Conservation (phyloP, 345 rosid species). For the Luvunga scandens region DNA sequence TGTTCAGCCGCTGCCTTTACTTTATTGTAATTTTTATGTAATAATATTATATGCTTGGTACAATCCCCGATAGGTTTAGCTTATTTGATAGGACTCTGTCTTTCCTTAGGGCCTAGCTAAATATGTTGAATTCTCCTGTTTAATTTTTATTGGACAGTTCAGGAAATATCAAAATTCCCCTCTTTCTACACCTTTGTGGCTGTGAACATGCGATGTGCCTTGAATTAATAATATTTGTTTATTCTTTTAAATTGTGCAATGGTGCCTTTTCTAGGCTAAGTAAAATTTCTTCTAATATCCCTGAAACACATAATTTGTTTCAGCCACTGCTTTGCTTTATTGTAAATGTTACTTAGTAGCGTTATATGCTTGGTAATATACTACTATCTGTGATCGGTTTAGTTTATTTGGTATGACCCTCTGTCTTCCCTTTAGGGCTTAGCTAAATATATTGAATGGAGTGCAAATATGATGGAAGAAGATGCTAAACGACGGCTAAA, state of each 20-base stretch:
- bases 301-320: not conserved
- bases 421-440: constrained; percentile 55
- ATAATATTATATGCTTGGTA: not conserved
- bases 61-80: not conserved
- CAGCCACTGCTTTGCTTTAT: not conserved
- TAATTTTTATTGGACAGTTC: not conserved
- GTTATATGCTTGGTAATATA: not conserved
- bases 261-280: not conserved
- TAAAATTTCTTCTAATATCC: not conserved
- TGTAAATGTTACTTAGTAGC: not conserved
- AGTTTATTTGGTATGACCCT: not conserved
- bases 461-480: constrained; percentile 97
- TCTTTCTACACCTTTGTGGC: not conserved
- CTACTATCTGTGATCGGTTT: not conserved
- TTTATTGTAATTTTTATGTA: not conserved
- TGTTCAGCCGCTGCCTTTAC: not conserved
- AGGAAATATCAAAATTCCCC: not conserved
- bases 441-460: constrained; percentile 97
- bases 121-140: constrained; percentile 54
- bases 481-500: constrained; percentile 73
- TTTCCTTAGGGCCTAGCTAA: constrained; percentile 78
- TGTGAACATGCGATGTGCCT: not conserved
- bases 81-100: not conserved
- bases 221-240: not conserved
- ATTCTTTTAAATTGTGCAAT: not conserved